Conservation (phyloP, 805 yeast genomes). For the Candida germanica region DNA sequence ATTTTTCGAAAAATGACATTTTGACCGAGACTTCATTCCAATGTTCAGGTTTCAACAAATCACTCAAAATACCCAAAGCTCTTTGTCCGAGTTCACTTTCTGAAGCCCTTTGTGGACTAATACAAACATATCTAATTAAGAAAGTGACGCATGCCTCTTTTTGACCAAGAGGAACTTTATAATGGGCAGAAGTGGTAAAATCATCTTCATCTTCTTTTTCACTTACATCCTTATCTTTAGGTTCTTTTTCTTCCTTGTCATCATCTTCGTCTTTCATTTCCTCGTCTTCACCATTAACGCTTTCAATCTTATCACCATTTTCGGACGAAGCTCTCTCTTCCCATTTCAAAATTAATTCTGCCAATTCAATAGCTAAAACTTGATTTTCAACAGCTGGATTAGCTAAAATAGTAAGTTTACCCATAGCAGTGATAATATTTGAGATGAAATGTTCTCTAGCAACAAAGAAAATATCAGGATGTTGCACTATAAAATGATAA, state of each 20-base stretch:
- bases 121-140: slow-evolving; percentile 81
- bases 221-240: slow-evolving; percentile 3
- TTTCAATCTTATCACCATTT: not conserved
- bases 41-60: slow-evolving; percentile 62
- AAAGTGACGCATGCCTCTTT: slow-evolving; percentile 89
- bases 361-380: slow-evolving; percentile 80
- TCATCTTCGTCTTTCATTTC: slow-evolving; percentile 1
- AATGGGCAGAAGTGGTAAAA: slow-evolving; percentile 47
- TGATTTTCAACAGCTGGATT: slow-evolving; percentile 81
- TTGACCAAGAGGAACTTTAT: slow-evolving; percentile 69
- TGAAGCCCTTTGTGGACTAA: slow-evolving; percentile 78
- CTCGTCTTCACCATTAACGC: not conserved
- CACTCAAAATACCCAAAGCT: slow-evolving; percentile 74
- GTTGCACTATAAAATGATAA: slow-evolving; percentile 84
- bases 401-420: slow-evolving; percentile 75
- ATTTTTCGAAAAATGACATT: slow-evolving; percentile 82
- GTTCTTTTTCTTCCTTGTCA: not conserved
- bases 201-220: slow-evolving; percentile 20
- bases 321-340: slow-evolving; percentile 50
- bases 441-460: slow-evolving; percentile 89
- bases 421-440: slow-evolving; percentile 88
- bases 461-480: slow-evolving; percentile 77
- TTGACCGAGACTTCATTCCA: slow-evolving; percentile 93
- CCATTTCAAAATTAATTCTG: slow-evolving; percentile 84
- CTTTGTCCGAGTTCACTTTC: slow-evolving; percentile 80